phyloP scores from a whole-genome alignment of 1,284 basidiomycete genomes.

The Coniferiporia sulphurascens region DNA sequence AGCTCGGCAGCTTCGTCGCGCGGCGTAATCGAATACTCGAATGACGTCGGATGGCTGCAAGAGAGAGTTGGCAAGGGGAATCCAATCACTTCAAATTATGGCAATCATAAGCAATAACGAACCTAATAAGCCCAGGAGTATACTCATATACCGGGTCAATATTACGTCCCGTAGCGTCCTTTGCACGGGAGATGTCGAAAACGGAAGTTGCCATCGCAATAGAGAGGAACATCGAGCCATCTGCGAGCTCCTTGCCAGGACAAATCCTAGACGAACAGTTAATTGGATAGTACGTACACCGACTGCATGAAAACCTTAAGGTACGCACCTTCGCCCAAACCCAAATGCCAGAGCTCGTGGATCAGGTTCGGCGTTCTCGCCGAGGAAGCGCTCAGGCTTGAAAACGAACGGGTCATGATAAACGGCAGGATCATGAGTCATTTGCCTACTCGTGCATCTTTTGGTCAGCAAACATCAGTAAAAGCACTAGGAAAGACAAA shows the following conservation, averaged over 20 bases:
- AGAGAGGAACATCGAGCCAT: constrained; percentile 16
- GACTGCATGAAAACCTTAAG: not conserved
- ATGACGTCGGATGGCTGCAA: constrained; percentile 16
- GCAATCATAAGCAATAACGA: not conserved
- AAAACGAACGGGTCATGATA: constrained; percentile 18
- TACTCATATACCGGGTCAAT: constrained; percentile 19
- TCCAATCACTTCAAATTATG: not conserved
- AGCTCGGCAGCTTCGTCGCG: constrained; percentile 4
- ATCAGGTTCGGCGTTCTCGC: not conserved
- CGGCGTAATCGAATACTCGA: constrained; percentile 16
- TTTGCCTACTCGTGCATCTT: constrained; percentile 1
- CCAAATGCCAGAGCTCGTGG: constrained; percentile 1
- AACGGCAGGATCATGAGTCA: constrained; percentile 12
- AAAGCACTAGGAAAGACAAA: not conserved
- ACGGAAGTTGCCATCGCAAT: constrained; percentile 17
- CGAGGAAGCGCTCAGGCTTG: constrained; percentile 19
- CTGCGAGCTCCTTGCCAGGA: constrained; percentile 15
- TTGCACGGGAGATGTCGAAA: constrained; percentile 18
- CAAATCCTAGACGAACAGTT: not conserved
- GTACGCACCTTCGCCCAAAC: constrained; percentile 6
- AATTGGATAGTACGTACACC: too few species aligned
- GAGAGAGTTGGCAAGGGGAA: not conserved
- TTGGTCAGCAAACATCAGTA: not conserved
- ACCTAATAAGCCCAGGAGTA: constrained; percentile 19
- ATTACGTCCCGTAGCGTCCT: constrained; percentile 14